These are phyloP conservation scores for Aureobasidium subglaciale DNA, from an alignment of 2,329 filamentous ascomycete species.

Conservation along the genomic window DNA sequence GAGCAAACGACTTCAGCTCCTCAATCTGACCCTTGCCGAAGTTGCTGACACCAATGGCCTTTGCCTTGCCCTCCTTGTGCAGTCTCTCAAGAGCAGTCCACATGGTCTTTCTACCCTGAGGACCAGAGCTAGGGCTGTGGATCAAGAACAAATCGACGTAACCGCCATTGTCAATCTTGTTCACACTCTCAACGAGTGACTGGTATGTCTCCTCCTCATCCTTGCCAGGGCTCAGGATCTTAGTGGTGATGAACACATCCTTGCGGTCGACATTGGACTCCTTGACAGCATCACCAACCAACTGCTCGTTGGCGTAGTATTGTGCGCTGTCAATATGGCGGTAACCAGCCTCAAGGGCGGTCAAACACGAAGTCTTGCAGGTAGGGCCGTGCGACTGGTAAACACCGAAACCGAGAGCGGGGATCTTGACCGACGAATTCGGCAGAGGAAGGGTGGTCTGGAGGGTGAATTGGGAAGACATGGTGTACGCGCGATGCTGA, in stretches of 20 bases:
- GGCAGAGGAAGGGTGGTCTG: conserved; percentile 44
- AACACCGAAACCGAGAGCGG: conserved; percentile 64
- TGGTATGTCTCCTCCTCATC: conserved; percentile 54
- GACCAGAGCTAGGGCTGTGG: conserved; percentile 54
- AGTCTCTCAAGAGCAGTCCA: conserved; percentile 61
- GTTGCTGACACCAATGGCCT: conserved; percentile 66
- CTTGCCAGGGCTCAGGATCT: conserved; percentile 52
- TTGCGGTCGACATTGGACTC: conserved; percentile 49
- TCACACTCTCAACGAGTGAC: conserved; percentile 54
- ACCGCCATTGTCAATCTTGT: conserved; percentile 52
- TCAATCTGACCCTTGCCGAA: conserved; percentile 62
- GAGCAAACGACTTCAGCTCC: conserved; percentile 59
- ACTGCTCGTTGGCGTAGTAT: conserved; percentile 61
- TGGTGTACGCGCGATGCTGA: conserved; percentile 11
- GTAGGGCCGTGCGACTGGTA: conserved; percentile 51
- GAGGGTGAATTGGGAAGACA: conserved; percentile 34
- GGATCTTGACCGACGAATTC: conserved; percentile 49
- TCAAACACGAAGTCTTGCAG: conserved; percentile 52
- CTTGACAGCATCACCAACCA: conserved; percentile 59
- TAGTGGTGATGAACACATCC: conserved; percentile 64
- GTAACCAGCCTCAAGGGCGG: conserved; percentile 53
- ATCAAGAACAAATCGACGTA: conserved; percentile 68
- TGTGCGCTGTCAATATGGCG: conserved; percentile 62
- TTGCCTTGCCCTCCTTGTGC: conserved; percentile 52
- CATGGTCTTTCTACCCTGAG: conserved; percentile 50